Evolutionary conservation across 129 eudicot species (phyloP).

Genomic region (Flaveria linearis): DNA sequence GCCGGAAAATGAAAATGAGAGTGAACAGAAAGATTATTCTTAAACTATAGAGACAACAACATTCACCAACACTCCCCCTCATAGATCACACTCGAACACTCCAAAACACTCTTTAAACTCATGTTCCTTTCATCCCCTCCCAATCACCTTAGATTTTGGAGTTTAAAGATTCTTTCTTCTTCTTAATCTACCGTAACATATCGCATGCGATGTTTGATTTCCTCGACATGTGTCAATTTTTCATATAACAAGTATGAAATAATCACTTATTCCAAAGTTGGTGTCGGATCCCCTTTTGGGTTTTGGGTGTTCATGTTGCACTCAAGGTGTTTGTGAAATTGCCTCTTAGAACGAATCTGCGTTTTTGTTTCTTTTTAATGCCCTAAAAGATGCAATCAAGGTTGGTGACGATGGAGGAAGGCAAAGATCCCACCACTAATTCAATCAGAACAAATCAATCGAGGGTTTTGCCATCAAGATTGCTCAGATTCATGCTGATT

Average conservation of each 20-base stretch:
- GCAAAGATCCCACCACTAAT: conserved; percentile 43
- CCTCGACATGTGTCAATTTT: neutral
- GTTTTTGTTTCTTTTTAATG: neutral
- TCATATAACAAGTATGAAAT: conserved; percentile 1
- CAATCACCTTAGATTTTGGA: conserved; percentile 28
- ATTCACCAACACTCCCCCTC: conserved; percentile 27
- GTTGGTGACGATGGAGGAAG: conserved; percentile 63
- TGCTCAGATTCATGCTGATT: conserved; percentile 57
- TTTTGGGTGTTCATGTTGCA: conserved; percentile 11
- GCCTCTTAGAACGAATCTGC: conserved; percentile 25
- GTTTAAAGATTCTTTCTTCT: neutral
- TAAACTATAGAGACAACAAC: too few relatives aligned
- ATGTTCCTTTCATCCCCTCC: conserved; percentile 14
- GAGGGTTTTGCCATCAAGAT: conserved; percentile 49
- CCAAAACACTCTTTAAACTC: conserved; percentile 22
- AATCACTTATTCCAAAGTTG: neutral
- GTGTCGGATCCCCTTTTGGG: conserved; percentile 10
- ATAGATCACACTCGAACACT: conserved; percentile 9
- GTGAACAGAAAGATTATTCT: too few relatives aligned
- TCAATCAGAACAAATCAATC: conserved; percentile 33
- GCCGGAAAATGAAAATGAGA: too few relatives aligned
- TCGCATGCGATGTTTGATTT: conserved; percentile 2
- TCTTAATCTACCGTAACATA: neutral
- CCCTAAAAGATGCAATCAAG: conserved; percentile 43
- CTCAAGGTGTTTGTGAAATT: conserved; percentile 34